Conservation (phyloP, 345 rosid genomes). For the Camelina sativa region DNA sequence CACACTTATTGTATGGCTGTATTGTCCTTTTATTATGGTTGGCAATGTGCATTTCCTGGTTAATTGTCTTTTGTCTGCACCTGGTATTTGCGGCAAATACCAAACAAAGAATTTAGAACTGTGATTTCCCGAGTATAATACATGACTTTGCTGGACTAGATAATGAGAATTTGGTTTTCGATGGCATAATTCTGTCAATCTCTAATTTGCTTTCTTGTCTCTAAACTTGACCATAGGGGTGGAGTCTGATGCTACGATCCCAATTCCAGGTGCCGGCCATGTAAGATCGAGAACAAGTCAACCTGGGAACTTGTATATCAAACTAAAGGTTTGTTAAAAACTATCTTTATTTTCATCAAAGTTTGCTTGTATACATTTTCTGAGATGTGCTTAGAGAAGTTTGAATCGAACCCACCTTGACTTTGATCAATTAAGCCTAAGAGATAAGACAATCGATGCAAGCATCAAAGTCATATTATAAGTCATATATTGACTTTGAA, state of each 20-base stretch:
- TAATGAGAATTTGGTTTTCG: constrained; percentile 6
- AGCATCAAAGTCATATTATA: constrained; percentile 4
- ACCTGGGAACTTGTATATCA: constrained; percentile 76
- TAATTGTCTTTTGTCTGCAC: constrained; percentile 16
- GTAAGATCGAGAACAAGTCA: constrained; percentile 59
- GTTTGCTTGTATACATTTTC: constrained; percentile 19
- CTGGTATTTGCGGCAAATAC: neutral
- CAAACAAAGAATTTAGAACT: constrained; percentile 25
- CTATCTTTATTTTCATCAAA: constrained; percentile 16
- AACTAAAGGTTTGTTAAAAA: constrained; percentile 64
- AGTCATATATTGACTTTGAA: neutral
- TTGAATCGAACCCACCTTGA: constrained; percentile 17
- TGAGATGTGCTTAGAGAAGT: constrained; percentile 19
- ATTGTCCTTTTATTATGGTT: constrained; percentile 10
- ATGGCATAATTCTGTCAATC: constrained; percentile 12
- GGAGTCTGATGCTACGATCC: constrained; percentile 82
- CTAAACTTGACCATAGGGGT: constrained; percentile 62
- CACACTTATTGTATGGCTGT: constrained; percentile 4
- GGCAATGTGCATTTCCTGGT: constrained; percentile 8
- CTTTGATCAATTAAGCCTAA: constrained; percentile 23
- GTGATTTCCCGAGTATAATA: constrained; percentile 17
- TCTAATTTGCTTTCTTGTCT: constrained; percentile 23
- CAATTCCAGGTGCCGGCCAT: constrained; percentile 74
- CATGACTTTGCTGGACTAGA: constrained; percentile 18
- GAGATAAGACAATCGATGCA: constrained; percentile 11